Conservation (phyloP, 331 rosid species). For the Ulmus americana region DNA sequence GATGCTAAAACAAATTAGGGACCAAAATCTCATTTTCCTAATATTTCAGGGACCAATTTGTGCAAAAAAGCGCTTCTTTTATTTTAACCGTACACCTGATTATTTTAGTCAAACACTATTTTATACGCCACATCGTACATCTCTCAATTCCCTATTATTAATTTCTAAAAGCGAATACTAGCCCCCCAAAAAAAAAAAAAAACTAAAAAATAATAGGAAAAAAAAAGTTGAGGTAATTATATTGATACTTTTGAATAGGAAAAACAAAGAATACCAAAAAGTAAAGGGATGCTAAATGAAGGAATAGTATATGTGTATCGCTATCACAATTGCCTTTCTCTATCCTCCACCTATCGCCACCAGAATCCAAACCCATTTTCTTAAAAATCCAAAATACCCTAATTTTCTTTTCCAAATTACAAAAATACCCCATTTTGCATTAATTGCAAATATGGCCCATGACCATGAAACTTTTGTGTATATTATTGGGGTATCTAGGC, state of each 20-base stretch:
- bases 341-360: slow-evolving; percentile 21
- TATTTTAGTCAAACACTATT: slow-evolving; percentile 63
- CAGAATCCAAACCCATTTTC: slow-evolving; percentile 9
- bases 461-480: slow-evolving; percentile 32
- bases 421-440: slow-evolving; percentile 29
- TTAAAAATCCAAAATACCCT: slow-evolving; percentile 9
- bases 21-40: no score
- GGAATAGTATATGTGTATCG: slow-evolving; percentile 32
- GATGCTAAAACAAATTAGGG: no score
- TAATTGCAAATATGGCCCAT: slow-evolving; percentile 48
- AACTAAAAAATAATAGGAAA: slow-evolving; percentile 5
- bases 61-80: not conserved
- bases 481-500: no score
- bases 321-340: slow-evolving; percentile 32
- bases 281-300: slow-evolving; percentile 14
- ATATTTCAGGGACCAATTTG: no score
- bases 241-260: slow-evolving; percentile 13
- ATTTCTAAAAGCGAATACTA: slow-evolving; percentile 19
- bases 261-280: slow-evolving; percentile 16
- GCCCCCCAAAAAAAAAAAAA: not conserved
- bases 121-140: slow-evolving; percentile 41
- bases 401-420: slow-evolving; percentile 18
- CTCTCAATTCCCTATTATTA: not conserved
- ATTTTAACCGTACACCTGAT: slow-evolving; percentile 20
- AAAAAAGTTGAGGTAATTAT: slow-evolving; percentile 1